Evolutionary conservation across 768 basidiomycete species (phyloP).

Genomic region (Terana coerulea): DNA sequence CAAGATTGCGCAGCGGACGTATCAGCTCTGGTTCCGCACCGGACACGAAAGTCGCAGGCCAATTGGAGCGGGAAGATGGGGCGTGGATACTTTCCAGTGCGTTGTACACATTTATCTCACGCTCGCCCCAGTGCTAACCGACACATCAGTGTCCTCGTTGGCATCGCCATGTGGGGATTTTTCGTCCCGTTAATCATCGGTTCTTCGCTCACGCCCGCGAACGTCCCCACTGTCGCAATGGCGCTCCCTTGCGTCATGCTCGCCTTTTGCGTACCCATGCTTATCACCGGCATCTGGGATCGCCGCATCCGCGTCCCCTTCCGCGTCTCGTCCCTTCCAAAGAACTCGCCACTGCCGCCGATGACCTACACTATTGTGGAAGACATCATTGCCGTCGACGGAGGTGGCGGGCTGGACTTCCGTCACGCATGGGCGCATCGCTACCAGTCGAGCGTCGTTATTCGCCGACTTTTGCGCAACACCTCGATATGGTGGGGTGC

Average conservation of each 20-base stretch:
- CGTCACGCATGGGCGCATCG: constrained; percentile 30
- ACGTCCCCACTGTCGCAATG: constrained; percentile 23
- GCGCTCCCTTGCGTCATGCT: constrained; percentile 28
- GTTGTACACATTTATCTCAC: constrained; percentile 1
- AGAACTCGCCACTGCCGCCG: constrained; percentile 24
- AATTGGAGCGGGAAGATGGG: constrained; percentile 26
- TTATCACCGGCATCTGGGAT: constrained; percentile 26
- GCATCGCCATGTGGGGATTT: constrained; percentile 22
- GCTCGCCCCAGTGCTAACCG: too few relatives aligned
- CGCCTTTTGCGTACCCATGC: constrained; percentile 23
- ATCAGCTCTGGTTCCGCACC: constrained; percentile 22
- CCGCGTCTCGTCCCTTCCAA: constrained; percentile 28
- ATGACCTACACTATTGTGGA: constrained; percentile 27
- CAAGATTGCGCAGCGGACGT: constrained; percentile 25
- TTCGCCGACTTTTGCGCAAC: constrained; percentile 24
- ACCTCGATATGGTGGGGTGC: constrained; percentile 23
- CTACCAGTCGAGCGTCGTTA: constrained; percentile 26
- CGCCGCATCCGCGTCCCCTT: constrained; percentile 23
- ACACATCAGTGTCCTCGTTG: constrained; percentile 15
- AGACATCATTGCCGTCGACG: constrained; percentile 30
- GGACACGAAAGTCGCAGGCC: constrained; percentile 23
- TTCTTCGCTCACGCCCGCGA: constrained; percentile 26
- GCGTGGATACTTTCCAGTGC: constrained; percentile 27
- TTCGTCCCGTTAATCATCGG: constrained; percentile 28
- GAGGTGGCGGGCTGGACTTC: constrained; percentile 28